Percentiles rank a stretch among this genome's conserved stretches.
Evolutionary conservation across 202 grass and related monocot genomes (phyloP).

Genomic region (Cymbopogon flexuosus): DNA sequence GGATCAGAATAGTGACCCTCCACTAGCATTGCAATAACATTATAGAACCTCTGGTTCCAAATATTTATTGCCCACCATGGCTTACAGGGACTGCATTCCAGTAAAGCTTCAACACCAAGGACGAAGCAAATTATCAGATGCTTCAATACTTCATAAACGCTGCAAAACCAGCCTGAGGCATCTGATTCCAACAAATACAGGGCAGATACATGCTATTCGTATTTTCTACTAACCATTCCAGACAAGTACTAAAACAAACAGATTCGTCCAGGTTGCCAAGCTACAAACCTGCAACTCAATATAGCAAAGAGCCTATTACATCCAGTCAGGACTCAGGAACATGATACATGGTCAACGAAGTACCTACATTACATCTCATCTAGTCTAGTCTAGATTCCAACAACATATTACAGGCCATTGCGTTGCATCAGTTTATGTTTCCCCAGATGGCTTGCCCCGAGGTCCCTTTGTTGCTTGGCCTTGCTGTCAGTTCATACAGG

Average conservation of each 20-base stretch:
- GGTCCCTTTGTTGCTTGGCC: constrained; percentile 69
- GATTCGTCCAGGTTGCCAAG: neutral
- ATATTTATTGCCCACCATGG: neutral
- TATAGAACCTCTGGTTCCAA: too few relatives aligned
- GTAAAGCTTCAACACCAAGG: constrained; percentile 12
- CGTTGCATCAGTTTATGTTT: constrained; percentile 61
- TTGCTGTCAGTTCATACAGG: constrained; percentile 77
- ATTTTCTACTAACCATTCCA: neutral
- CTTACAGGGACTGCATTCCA: neutral
- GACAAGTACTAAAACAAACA: neutral
- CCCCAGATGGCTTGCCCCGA: constrained; percentile 84
- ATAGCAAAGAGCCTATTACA: constrained; percentile 14
- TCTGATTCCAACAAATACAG: constrained; percentile 8
- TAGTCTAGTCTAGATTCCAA: constrained; percentile 9
- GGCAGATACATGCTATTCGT: neutral
- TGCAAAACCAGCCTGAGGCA: neutral
- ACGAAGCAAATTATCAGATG: neutral
- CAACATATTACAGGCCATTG: neutral
- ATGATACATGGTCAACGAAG: neutral
- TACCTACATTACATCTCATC: constrained; percentile 15
- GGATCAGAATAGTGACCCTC: neutral
- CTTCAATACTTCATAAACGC: neutral
- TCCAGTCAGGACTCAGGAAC: neutral
- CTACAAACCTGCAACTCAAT: constrained; percentile 10
- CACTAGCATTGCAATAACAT: neutral